A percentile compares a stretch with the other conserved stretches of the same genome.
phyloP scores from a whole-genome alignment of 1,139 yeast species.

The Yamadazyma friedrichii region DNA sequence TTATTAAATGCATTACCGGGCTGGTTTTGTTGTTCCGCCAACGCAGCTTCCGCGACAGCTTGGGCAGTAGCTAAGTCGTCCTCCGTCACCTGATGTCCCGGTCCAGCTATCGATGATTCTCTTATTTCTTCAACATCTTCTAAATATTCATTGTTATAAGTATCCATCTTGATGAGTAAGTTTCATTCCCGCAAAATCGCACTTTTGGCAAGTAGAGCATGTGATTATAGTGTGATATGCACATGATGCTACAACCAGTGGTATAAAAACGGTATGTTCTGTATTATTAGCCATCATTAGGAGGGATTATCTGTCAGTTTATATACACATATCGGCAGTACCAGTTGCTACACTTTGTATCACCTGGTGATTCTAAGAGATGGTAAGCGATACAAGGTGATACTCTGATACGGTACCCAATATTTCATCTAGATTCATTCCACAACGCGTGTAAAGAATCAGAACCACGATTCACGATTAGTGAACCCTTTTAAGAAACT shows the following conservation, averaged over 20 bases:
- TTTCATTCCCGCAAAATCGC: slow-evolving; percentile 3
- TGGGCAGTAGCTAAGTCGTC: slow-evolving; percentile 43
- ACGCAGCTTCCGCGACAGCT: slow-evolving; percentile 52
- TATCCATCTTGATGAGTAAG: slow-evolving; percentile 11
- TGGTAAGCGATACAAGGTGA: no score
- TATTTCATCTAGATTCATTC: neutral
- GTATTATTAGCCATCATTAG: no score
- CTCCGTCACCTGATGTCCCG: slow-evolving; percentile 29
- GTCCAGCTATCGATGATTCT: slow-evolving; percentile 3
- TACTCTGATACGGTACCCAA: neutral
- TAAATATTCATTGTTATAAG: slow-evolving; percentile 15
- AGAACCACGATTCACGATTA: slow-evolving; percentile 1
- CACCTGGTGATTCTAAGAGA: no score
- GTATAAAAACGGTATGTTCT: no score
- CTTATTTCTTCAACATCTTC: slow-evolving; percentile 10
- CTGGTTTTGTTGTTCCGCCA: slow-evolving; percentile 44
- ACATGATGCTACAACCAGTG: no score
- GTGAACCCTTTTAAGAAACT: neutral
- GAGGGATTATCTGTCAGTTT: no score
- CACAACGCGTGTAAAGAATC: neutral
- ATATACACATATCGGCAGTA: no score
- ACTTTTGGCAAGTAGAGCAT: slow-evolving; percentile 1
- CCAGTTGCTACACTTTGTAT: no score
- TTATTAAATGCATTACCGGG: slow-evolving; percentile 79
- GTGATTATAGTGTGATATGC: neutral